Conservation (phyloP, 306 rosid species). For the barrel medic (Medicago truncatula) region MtrunA17r5.0-ANR NC_053049.1:18983501-18984000, state of each 20-base stretch:
- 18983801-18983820: constrained; percentile 8
- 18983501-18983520: no score
- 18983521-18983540: no score
- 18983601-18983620: no score
- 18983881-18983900: not conserved
- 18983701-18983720: not conserved
- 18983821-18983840: constrained; percentile 1
- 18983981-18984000: not conserved
- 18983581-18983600: no score
- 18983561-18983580: no score
- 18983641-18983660: no score
- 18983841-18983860: constrained; percentile 5
- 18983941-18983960: not conserved
- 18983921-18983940: constrained; percentile 14
- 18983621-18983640: no score
- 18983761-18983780: constrained; percentile 16
- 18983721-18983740: constrained; percentile 1
- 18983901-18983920: not conserved
- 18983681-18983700: not conserved
- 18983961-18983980: not conserved
- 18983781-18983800: not conserved
- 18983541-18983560: no score
- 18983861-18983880: constrained; percentile 5
- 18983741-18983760: constrained; percentile 16
- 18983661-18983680: no score